phyloP scores from a whole-genome alignment of 371 early-diverging fungal species.

The Lichtheimia corymbifera region DNA sequence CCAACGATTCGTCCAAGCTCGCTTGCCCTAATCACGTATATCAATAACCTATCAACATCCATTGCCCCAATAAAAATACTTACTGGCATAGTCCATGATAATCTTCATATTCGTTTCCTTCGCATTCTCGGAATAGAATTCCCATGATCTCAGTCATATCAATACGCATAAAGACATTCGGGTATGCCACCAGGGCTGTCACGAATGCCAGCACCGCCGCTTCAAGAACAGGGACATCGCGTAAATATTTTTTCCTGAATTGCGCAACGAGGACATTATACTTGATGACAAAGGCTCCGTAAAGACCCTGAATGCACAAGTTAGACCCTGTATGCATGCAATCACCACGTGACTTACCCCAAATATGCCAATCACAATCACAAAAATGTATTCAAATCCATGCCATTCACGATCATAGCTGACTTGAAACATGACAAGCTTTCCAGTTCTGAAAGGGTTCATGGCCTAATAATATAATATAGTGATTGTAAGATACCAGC shows the following conservation, averaged over 20 bases:
- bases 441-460: slow-evolving; percentile 93
- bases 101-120: slow-evolving; percentile 50
- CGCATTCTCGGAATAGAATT: slow-evolving; percentile 87
- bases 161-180: slow-evolving; percentile 77
- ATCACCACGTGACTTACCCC: slow-evolving; percentile 60
- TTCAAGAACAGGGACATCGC: slow-evolving; percentile 71
- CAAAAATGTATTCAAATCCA: slow-evolving; percentile 83
- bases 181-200: slow-evolving; percentile 77
- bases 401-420: slow-evolving; percentile 89
- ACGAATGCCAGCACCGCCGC: slow-evolving; percentile 71
- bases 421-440: slow-evolving; percentile 95
- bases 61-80: slow-evolving; percentile 10
- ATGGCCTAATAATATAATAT: slow-evolving; percentile 49
- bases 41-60: not conserved
- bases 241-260: slow-evolving; percentile 66
- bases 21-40: slow-evolving; percentile 15
- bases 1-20: slow-evolving; percentile 49
- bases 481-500: not conserved
- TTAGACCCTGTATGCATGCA: too few species aligned
- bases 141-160: slow-evolving; percentile 88
- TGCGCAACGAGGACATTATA: slow-evolving; percentile 72
- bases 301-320: slow-evolving; percentile 67
- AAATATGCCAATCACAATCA: slow-evolving; percentile 84
- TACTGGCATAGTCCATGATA: slow-evolving; percentile 71
- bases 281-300: slow-evolving; percentile 86